Evolutionary conservation across 2,329 filamentous ascomycete genomes (phyloP).

Genomic region (Neophaeococcomyces aloes): DNA sequence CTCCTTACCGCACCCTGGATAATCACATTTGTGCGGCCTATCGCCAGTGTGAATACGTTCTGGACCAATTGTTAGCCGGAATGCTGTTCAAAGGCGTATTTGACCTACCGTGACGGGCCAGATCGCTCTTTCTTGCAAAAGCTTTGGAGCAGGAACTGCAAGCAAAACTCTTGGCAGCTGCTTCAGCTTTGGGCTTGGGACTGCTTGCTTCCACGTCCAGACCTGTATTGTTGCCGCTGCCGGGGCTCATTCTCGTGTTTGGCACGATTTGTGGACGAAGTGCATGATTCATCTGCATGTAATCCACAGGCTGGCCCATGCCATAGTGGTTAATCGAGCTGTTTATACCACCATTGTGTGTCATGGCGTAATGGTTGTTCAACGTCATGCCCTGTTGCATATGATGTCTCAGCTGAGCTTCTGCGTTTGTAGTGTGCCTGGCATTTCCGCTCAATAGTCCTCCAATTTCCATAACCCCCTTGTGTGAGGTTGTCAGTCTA

Average conservation of each 20-base stretch:
- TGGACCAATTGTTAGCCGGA: conserved; percentile 29
- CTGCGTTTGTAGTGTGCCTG: conserved; percentile 36
- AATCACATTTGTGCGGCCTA: conserved; percentile 85
- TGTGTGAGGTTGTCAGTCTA: conserved; percentile 12
- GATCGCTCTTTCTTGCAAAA: conserved; percentile 86
- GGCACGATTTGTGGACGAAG: conserved; percentile 44
- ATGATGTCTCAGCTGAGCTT: conserved; percentile 35
- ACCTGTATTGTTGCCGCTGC: conserved; percentile 14
- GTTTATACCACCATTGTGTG: neutral
- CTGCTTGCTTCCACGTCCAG: conserved; percentile 31
- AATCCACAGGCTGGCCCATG: conserved; percentile 41
- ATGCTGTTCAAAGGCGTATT: neutral
- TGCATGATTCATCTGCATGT: conserved; percentile 44
- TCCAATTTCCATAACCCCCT: conserved; percentile 40
- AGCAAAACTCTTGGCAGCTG: conserved; percentile 64
- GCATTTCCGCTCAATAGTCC: conserved; percentile 37
- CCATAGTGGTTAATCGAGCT: conserved; percentile 40
- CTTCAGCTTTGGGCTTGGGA: conserved; percentile 35
- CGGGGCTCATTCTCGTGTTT: conserved; percentile 32
- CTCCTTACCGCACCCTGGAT: conserved; percentile 78
- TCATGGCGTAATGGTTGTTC: conserved; percentile 23
- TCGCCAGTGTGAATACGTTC: conserved; percentile 92
- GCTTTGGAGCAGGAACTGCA: conserved; percentile 85
- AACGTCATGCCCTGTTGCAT: conserved; percentile 34
- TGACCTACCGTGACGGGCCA: conserved; percentile 79